Base-by-base conservation (phyloP, 2,329 filamentous ascomycete species). In the Trichoderma citrinoviride region DNA sequence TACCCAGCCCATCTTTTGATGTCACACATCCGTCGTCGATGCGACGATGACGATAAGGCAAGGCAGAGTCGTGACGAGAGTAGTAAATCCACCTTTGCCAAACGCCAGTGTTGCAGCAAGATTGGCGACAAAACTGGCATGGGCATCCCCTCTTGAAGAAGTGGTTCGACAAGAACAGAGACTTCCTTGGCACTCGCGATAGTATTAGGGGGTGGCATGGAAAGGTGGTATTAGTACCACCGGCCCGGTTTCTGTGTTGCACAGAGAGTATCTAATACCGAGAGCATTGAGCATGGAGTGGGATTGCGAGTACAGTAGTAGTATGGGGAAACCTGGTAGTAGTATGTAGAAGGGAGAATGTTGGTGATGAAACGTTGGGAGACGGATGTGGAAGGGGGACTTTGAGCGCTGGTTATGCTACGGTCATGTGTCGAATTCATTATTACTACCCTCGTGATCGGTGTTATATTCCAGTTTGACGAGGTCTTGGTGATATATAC, bases 61-160 rank as follows among this genome's bases (percentile, higher is more conserved):
- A 47, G 33, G n/a, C 33, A 33, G 37, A 61, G 12, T 23, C 14
- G 50, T 25, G 19, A 41, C 23, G 56, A 41, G 56, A 25, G n/a
- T n/a, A n/a, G n/a, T 52, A 19, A 19, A 17, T 37, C 41, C 41
- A 46, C 25, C n/a, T 44, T n/a, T n/a, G 33, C 57, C 43, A 52
- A 61, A 15, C 33, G 25, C 17, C 47, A 40, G 47, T 25, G 57
- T 52, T 61, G 14, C 57, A 61, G 46, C 27, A 44, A 44, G 57
- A 61, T 52, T 61, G 47, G 47, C 46, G 57, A 61, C 17, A n/a
- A n/a, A n/a, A n/a, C n/a, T 43, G n/a, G 46, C 47, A 61, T 23
- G 58, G 58, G 58, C 58, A 43, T 23, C 46, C 43, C 37, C 8
- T 23, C 37, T 37, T 12, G 10, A 12, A 41, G n/a, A 14, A 62